phyloP scores from a whole-genome alignment of 1,139 yeast species.

The Yamadazyma kanchanaburiensis region DNA sequence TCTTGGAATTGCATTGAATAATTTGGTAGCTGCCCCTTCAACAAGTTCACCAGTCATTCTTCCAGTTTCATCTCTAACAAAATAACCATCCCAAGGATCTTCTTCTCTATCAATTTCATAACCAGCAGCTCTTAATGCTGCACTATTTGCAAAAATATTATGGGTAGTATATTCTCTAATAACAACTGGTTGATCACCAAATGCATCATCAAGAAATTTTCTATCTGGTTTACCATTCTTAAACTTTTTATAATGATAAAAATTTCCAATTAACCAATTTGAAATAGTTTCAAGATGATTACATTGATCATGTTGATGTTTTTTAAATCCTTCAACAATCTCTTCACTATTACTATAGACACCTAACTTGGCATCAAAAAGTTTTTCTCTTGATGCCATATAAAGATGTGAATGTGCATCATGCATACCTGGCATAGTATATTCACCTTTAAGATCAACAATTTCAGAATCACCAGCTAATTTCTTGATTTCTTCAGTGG shows the following conservation, averaged over 20 bases:
- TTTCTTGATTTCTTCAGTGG: slow-evolving; percentile 12
- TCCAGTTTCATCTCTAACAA: slow-evolving; percentile 18
- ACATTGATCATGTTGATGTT: slow-evolving; percentile 8
- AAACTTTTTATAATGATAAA: slow-evolving; percentile 18
- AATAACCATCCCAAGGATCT: slow-evolving; percentile 22
- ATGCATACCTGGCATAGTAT: slow-evolving; percentile 22
- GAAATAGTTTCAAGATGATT: slow-evolving; percentile 11
- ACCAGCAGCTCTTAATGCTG: slow-evolving; percentile 21
- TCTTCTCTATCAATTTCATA: slow-evolving; percentile 19
- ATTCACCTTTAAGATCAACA: slow-evolving; percentile 17
- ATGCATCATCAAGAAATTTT: slow-evolving; percentile 19
- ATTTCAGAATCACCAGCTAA: slow-evolving; percentile 9
- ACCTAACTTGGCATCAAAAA: slow-evolving; percentile 14
- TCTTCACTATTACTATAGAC: slow-evolving; percentile 9
- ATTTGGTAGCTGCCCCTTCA: slow-evolving; percentile 20
- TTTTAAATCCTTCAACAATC: slow-evolving; percentile 11
- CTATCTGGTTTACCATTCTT: slow-evolving; percentile 19
- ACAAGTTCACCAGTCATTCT: slow-evolving; percentile 20
- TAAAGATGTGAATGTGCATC: slow-evolving; percentile 18
- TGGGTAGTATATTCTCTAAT: slow-evolving; percentile 20
- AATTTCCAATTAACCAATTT: slow-evolving; percentile 20
- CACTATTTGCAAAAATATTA: slow-evolving; percentile 19
- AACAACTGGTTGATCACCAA: slow-evolving; percentile 21
- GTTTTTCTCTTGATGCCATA: slow-evolving; percentile 14
- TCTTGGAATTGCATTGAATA: slow-evolving; percentile 17